phyloP scores from a whole-genome alignment of 2,329 filamentous ascomycete genomes.

The Nothophaeocryptopus gaeumannii region DNA sequence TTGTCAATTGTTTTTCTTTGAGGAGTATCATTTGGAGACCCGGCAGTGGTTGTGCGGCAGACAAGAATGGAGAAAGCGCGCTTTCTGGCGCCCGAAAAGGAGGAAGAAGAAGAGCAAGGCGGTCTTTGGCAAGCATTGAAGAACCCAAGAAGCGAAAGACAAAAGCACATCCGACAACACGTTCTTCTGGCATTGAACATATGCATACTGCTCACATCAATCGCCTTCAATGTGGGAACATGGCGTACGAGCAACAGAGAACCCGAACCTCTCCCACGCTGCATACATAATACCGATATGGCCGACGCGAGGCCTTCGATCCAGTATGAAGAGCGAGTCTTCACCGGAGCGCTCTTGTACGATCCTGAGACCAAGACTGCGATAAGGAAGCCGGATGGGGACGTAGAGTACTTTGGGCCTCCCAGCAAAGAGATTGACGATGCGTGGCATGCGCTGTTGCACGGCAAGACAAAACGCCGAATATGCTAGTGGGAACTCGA shows the following conservation, averaged over 20 bases:
- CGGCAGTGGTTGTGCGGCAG: neutral
- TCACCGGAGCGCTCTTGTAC: conserved; percentile 16
- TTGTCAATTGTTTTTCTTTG: no score
- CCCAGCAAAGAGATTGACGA: conserved; percentile 17
- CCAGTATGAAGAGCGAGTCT: conserved; percentile 15
- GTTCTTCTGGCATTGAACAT: conserved; percentile 5
- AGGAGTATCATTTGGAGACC: no score
- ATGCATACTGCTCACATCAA: conserved; percentile 1
- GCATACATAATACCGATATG: conserved; percentile 15
- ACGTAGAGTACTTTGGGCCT: conserved; percentile 19
- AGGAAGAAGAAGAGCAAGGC: neutral
- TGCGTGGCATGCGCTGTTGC: conserved; percentile 19
- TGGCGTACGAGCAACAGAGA: neutral
- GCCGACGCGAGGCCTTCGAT: conserved; percentile 13
- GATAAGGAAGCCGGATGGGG: conserved; percentile 9
- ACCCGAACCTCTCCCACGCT: neutral
- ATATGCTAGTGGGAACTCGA: neutral
- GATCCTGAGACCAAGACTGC: conserved; percentile 9
- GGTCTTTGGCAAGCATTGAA: conserved; percentile 2
- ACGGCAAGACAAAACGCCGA: neutral
- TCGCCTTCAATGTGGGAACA: neutral
- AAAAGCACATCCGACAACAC: conserved; percentile 3
- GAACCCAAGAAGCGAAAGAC: neutral
- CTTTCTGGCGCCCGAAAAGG: neutral
- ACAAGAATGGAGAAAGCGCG: neutral